phyloP scores from a whole-genome alignment of 1,139 yeast genomes.

The Pichia terricola region DNA sequence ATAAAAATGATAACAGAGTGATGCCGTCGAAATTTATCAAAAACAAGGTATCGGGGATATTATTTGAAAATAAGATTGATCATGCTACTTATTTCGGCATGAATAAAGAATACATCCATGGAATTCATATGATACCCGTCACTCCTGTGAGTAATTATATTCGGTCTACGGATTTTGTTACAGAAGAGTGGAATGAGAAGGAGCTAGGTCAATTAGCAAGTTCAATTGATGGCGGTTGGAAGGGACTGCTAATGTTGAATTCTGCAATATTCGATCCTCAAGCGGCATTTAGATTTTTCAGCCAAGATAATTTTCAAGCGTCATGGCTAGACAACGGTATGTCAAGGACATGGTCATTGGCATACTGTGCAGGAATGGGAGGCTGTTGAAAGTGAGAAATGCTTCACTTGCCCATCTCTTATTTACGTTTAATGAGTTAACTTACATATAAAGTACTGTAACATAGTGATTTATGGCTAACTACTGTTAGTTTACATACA shows the following conservation, averaged over 20 bases:
- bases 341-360: conserved; percentile 81
- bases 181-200: conserved; percentile 66
- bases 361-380: conserved; percentile 53
- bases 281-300: conserved; percentile 60
- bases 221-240: conserved; percentile 71
- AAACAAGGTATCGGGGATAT: conserved; percentile 67
- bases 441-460: too few relatives aligned
- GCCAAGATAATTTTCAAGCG: conserved; percentile 37
- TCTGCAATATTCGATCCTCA: conserved; percentile 67
- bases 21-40: conserved; percentile 47
- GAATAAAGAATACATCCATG: conserved; percentile 75
- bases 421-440: too few relatives aligned
- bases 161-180: conserved; percentile 58
- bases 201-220: conserved; percentile 40
- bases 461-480: too few relatives aligned
- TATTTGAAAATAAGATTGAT: conserved; percentile 81
- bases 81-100: conserved; percentile 87
- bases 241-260: conserved; percentile 71
- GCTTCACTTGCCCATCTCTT: background rate
- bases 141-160: conserved; percentile 78
- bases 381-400: conserved; percentile 7
- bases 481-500: too few relatives aligned
- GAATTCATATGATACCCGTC: conserved; percentile 89
- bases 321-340: conserved; percentile 76
- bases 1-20: conserved; percentile 39